A percentile compares a stretch with the other conserved stretches of the same genome.
phyloP scores from a whole-genome alignment of 169 alveolate species.

The Amoebophrya sp. region DNA sequence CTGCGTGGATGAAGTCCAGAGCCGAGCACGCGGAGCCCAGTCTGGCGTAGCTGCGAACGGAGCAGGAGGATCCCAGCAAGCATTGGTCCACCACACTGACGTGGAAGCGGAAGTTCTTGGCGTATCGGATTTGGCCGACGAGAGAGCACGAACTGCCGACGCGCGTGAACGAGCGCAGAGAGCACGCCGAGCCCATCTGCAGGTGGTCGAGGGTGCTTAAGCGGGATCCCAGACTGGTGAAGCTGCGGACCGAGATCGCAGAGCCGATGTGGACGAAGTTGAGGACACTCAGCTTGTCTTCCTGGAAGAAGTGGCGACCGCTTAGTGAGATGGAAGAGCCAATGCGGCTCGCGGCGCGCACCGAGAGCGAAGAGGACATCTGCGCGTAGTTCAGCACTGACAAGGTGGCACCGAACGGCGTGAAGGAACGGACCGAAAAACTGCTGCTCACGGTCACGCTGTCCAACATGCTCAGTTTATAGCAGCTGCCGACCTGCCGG shows the following conservation, averaged over 20 bases:
- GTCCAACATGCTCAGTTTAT: background rate
- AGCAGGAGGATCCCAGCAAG: background rate
- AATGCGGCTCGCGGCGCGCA: background rate
- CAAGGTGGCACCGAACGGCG: background rate
- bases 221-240: conserved; percentile 1
- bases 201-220: background rate
- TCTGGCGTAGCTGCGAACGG: background rate
- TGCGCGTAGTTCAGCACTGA: background rate
- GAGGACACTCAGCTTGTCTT: background rate
- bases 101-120: background rate
- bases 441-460: background rate
- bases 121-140: background rate
- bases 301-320: too few species aligned
- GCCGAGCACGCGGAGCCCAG: background rate
- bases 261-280: background rate
- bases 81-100: background rate
- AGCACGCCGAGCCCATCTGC: background rate
- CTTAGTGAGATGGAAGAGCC: background rate
- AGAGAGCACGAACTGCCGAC: background rate
- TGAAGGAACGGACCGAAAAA: background rate
- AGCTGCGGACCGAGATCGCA: background rate
- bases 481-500: too few species aligned
- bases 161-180: background rate
- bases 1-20: background rate
- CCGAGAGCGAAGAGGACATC: background rate